Base-by-base conservation (phyloP, 352 stramenopile species). In the Pythium brassicae region DNA sequence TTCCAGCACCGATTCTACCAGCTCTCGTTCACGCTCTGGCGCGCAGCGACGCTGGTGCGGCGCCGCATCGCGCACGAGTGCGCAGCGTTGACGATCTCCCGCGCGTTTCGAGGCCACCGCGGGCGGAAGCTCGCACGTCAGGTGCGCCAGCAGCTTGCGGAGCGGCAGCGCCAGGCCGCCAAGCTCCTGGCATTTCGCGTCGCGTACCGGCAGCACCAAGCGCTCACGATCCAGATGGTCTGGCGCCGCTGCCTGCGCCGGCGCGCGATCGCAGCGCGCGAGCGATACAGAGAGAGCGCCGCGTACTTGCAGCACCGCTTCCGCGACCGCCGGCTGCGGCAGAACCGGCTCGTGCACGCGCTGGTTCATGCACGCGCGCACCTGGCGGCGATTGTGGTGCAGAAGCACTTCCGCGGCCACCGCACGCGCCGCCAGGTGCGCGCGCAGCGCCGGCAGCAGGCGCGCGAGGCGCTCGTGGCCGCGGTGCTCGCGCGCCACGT, bases 1-100 rank as follows among this genome's bases (percentile, higher is more conserved):
- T 81, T 86, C 47, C 65, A 81, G 27, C 68, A 85, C 55, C 76
- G 76, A 17, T 86, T 81, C 58, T 86, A 69, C 53, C 26, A 61
- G 8, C 54, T 78, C n/a, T 82, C 69, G 54, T 84, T 78, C 40
- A 26, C 17, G 3, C 64, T 57, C 29, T 86, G 76, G 78, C 57
- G 51, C 35, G 39, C 42, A 1, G 10, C 20, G 3, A 78, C 68
- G 1, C 29, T 65, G 1, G 37, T 53, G 9, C 35, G 80, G 17
- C 66, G 78, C 2, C 42, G 44, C 2, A 25, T 63, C 29, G 65
- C 63, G n/a, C 74, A 74, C n/a, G 29, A 53, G 45, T 65, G 50
- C 49, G 74, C 78, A 1, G 68, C 57, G 2, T 47, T 44, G 6
- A 62, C 57, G 19, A 78, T 86, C 14, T 9, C 58, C 9, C 66